Evolutionary conservation across 225 moss, liverwort and hornwort genomes (phyloP), one percentile per base, ranked within the genome.

Genomic region (Climacium dendroides): DNA sequence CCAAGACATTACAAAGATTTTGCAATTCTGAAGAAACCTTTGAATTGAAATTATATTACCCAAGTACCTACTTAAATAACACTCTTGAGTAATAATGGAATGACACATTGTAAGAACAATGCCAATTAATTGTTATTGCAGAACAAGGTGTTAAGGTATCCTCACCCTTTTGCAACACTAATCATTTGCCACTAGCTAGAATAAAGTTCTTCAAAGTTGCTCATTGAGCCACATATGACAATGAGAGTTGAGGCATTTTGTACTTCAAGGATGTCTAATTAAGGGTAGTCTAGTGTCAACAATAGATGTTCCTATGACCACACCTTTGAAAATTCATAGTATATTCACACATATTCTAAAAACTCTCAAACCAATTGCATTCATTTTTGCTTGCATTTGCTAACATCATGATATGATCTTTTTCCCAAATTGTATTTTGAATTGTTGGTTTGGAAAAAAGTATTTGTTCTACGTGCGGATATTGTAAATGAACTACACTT

Each of bases 401-500:
- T 54, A n/a, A 50, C 47, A 50, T 35, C 2, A 0, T 23, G 14
- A 17, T 23, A 52, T 53, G 35, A 52, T 75, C 2, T 34, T 35
- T 35, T 35, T 53, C 34, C 1, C 0, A 0, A 75, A 52, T 35
- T 34, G 13, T 34, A 34, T 34, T 48, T 0, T 19, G 0, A 74
- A 74, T 30, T 32, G 13, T 22, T 75, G 52, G 0, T 10, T 77
- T 25, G 37, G 16, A 55, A 55, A 53, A n/a, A 54, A 76, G 32
- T 1, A 15, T 13, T 0, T 23, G 0, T 24, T n/a, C n/a, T 13
- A 77, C 1, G 2, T 53, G n/a, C 1, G 0, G 4, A 55, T 8
- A 53, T 53, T 53, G 2, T 35, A 53, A 20, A 2, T 52, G 22
- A 53, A 76, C 54, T n/a, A 24, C 54, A 76, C 53, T 0, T 76